Percentiles rank a stretch among this genome's conserved stretches.
Evolutionary conservation across 2,329 filamentous ascomycete genomes (phyloP).

Genomic region (Sclerotiophoma versabilis): DNA sequence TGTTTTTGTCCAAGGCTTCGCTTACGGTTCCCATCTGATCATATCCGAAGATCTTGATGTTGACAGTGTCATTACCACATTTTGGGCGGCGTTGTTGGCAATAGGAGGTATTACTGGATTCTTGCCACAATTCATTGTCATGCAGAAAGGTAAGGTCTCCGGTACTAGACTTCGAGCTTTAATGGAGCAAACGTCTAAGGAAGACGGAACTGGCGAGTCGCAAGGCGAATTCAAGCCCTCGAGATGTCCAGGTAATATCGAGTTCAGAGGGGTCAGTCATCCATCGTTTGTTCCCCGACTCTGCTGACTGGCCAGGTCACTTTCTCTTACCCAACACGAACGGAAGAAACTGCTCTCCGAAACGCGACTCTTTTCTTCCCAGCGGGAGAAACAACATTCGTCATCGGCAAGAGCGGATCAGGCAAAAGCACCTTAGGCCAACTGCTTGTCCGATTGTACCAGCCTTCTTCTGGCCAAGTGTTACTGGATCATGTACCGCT

Average conservation of each 20-base stretch:
- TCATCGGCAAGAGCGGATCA: constrained; percentile 86
- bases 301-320: constrained; percentile 63
- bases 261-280: constrained; percentile 69
- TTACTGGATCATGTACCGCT: constrained; percentile 71
- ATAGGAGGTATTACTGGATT: constrained; percentile 77
- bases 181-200: constrained; percentile 47
- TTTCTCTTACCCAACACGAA: constrained; percentile 81
- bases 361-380: constrained; percentile 73
- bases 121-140: constrained; percentile 76
- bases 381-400: constrained; percentile 75
- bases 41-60: constrained; percentile 63
- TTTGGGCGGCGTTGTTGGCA: constrained; percentile 80
- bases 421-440: constrained; percentile 91
- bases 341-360: constrained; percentile 65
- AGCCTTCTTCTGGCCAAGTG: constrained; percentile 69
- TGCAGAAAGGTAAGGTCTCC: constrained; percentile 81
- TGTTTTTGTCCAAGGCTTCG: constrained; percentile 90
- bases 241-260: constrained; percentile 70
- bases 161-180: constrained; percentile 66
- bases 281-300: background rate
- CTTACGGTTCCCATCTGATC: constrained; percentile 80
- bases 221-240: constrained; percentile 32
- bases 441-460: constrained; percentile 80
- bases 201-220: constrained; percentile 21
- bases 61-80: constrained; percentile 79